A percentile compares a stretch with the other conserved stretches of the same genome.
These are phyloP conservation scores for Ogataea dorogensis DNA, from an alignment of 805 yeast genomes.

Conservation along the genomic window DNA sequence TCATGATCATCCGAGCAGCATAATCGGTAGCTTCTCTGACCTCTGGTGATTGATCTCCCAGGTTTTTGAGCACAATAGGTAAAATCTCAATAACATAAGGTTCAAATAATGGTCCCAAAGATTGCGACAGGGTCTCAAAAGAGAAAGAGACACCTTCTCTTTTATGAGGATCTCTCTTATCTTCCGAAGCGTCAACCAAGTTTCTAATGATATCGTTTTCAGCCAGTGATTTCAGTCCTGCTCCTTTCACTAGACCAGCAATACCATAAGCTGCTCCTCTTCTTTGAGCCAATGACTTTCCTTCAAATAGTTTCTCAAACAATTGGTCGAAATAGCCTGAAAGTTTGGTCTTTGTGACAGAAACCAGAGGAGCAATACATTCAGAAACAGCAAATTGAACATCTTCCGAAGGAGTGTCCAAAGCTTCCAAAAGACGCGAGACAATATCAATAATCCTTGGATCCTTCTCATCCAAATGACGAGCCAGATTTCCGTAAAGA, in stretches of 20 bases:
- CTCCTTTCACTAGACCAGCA: slow-evolving; percentile 89
- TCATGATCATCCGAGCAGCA: slow-evolving; percentile 88
- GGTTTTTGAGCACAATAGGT: slow-evolving; percentile 72
- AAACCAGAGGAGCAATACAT: slow-evolving; percentile 81
- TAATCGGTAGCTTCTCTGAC: slow-evolving; percentile 87
- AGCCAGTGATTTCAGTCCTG: slow-evolving; percentile 75
- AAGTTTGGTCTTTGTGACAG: slow-evolving; percentile 49
- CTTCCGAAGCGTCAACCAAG: slow-evolving; percentile 81
- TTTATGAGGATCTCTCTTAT: slow-evolving; percentile 66
- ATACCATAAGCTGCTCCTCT: slow-evolving; percentile 97
- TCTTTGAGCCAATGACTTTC: slow-evolving; percentile 50
- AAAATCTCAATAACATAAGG: slow-evolving; percentile 90
- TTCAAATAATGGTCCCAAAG: slow-evolving; percentile 77
- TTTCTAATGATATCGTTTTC: slow-evolving; percentile 75
- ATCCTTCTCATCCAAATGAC: slow-evolving; percentile 71
- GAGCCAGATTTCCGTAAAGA: slow-evolving; percentile 87
- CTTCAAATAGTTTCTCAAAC: slow-evolving; percentile 57
- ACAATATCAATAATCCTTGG: slow-evolving; percentile 63
- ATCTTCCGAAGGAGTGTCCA: slow-evolving; percentile 84
- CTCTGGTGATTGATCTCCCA: slow-evolving; percentile 83
- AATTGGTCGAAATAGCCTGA: slow-evolving; percentile 55
- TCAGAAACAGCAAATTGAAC: slow-evolving; percentile 87
- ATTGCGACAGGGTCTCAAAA: slow-evolving; percentile 77
- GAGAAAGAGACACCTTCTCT: slow-evolving; percentile 89
- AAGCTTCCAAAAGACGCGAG: slow-evolving; percentile 65